These are phyloP conservation scores for Stipa capillata DNA, from an alignment of 176 grass and related monocot species.

Conservation along the genomic window DNA sequence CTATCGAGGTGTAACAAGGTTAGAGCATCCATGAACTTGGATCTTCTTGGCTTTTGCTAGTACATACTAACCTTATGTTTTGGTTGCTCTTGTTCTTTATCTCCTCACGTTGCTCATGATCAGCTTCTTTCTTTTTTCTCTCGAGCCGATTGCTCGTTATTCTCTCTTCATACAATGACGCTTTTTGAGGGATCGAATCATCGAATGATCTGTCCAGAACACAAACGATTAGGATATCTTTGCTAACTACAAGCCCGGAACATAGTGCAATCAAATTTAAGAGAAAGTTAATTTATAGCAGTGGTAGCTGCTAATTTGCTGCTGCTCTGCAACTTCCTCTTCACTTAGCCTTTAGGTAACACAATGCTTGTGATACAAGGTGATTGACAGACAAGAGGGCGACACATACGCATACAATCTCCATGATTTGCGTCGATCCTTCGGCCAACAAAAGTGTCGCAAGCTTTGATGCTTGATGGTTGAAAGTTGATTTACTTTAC, in stretches of 20 bases:
- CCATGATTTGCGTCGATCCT: neutral
- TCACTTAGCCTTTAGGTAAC: slow-evolving; percentile 21
- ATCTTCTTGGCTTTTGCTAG: neutral
- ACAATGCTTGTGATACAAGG: slow-evolving; percentile 16
- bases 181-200: neutral
- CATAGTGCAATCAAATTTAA: neutral
- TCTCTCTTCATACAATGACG: neutral
- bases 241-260: no score
- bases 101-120: neutral
- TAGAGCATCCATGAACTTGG: neutral
- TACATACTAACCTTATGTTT: neutral
- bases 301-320: neutral
- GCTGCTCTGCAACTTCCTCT: neutral
- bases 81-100: neutral
- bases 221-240: neutral
- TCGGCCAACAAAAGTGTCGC: neutral
- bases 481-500: neutral
- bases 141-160: neutral
- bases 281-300: neutral
- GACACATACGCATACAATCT: neutral
- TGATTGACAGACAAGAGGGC: neutral
- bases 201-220: neutral
- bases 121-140: neutral
- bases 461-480: slow-evolving; percentile 9
- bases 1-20: slow-evolving; percentile 91